Evolutionary conservation across 257 asterid species (phyloP).

Genomic region (Fraxinus cuspidata): DNA sequence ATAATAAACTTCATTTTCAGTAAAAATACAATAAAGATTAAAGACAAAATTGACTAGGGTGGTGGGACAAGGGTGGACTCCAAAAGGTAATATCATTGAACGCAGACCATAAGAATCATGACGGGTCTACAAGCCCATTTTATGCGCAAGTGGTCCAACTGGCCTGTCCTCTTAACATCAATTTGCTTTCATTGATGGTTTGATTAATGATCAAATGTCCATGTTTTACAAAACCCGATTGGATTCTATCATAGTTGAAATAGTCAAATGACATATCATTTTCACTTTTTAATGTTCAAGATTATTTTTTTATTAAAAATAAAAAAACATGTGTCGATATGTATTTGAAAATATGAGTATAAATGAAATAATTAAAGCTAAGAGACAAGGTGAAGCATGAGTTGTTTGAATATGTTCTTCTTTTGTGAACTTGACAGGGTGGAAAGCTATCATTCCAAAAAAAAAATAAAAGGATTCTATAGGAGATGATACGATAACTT

Average conservation of each 20-base stretch:
- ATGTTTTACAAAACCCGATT: no score
- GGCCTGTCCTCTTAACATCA: background rate
- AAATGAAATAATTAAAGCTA: no score
- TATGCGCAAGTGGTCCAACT: background rate
- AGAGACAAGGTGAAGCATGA: background rate
- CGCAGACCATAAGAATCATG: background rate
- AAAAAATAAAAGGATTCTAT: background rate
- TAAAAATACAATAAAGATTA: background rate
- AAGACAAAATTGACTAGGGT: background rate
- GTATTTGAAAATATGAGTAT: no score
- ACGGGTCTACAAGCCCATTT: background rate
- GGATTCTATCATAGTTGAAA: background rate
- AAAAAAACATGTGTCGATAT: no score
- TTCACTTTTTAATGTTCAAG: no score
- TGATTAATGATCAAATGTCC: background rate
- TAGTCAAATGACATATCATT: background rate
- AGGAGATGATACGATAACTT: background rate
- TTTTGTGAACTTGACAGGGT: background rate
- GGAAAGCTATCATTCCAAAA: background rate
- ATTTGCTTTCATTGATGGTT: background rate
- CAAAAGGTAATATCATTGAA: background rate
- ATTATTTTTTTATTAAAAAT: no score
- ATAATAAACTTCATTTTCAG: no score
- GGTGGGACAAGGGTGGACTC: background rate
- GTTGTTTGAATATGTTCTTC: background rate